Conservation (phyloP, 2,329 filamentous ascomycete species). For the Xylaria sp. region DNA sequence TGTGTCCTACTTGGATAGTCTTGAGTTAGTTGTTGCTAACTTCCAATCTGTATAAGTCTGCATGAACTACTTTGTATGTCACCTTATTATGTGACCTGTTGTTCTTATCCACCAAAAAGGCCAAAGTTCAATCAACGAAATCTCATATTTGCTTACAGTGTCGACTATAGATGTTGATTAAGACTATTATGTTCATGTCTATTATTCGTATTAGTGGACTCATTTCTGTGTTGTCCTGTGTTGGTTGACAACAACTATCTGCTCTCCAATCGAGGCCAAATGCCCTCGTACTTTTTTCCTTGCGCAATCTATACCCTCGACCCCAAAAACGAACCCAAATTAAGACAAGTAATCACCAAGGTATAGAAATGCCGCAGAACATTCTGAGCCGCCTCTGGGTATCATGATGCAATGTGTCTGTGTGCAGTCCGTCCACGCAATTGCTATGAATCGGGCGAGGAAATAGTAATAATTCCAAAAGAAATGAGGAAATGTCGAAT, state of each 20-base stretch:
- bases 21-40: neutral
- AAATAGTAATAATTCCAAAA: neutral
- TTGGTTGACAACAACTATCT: conserved; percentile 6
- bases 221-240: neutral
- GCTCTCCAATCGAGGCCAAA: neutral
- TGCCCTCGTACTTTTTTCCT: neutral
- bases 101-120: neutral
- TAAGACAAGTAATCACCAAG: neutral
- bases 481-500: neutral
- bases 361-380: neutral
- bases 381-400: conserved; percentile 31
- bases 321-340: neutral
- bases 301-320: neutral
- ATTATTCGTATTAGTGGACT: conserved; percentile 18
- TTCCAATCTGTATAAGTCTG: neutral
- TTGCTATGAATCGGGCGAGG: neutral
- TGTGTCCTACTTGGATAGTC: neutral
- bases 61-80: conserved; percentile 1
- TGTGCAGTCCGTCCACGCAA: conserved; percentile 1
- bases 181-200: conserved; percentile 2
- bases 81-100: neutral
- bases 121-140: neutral
- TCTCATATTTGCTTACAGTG: neutral
- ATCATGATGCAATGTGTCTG: conserved; percentile 26
- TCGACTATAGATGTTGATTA: conserved; percentile 17